Evolutionary conservation across 495 filamentous ascomycete genomes (phyloP), one percentile per base, ranked within the genome.

Genomic region (Penicillium angulare): DNA sequence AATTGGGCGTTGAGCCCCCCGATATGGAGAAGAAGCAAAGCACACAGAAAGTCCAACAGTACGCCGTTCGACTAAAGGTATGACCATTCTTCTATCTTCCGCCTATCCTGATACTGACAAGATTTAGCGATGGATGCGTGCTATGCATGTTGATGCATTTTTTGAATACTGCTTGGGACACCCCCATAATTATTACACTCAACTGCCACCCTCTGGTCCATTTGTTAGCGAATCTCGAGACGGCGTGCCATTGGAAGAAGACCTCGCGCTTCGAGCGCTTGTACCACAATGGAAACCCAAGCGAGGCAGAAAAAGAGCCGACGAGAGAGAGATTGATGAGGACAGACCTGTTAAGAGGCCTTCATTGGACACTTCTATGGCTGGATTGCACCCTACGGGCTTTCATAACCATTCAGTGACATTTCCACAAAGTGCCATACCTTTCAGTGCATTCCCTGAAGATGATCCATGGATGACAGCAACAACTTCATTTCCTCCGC

Each of bases 141-240:
- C 93, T 1, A 95, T 96, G 89, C 93, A 97, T 63, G 82, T 98
- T 17, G 91, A 97, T 76, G 88, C 92, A 15, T 98, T 97, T 64
- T 97, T 97, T 65, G 90, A 96, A 60, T 97, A 89, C 63, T 81
- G 93, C 9, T 77, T 92, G 27, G 83, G 84, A 27, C 90, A 92
- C 46, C 77, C 79, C 13, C 90, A 95, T 67, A 56, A 78, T 0
- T 98, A 98, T 66, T 96, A 87, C 72, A 87, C 83, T 16, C 84
- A 95, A 47, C 81, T 96, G 8, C 93, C 93, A 5, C 71, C 75
- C 18, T 62, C 69, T 3, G 74, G 80, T 39, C 77, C 82, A 41
- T 75, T 84, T 5, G 79, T 83, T 12, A 84, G 86, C 1, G 76
- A 79, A 17, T 83, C 80, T 17, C 84, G 93, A 31, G 93, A 97